Conservation (phyloP, 805 yeast genomes). For the Saccharomyces mikatae region DNA sequence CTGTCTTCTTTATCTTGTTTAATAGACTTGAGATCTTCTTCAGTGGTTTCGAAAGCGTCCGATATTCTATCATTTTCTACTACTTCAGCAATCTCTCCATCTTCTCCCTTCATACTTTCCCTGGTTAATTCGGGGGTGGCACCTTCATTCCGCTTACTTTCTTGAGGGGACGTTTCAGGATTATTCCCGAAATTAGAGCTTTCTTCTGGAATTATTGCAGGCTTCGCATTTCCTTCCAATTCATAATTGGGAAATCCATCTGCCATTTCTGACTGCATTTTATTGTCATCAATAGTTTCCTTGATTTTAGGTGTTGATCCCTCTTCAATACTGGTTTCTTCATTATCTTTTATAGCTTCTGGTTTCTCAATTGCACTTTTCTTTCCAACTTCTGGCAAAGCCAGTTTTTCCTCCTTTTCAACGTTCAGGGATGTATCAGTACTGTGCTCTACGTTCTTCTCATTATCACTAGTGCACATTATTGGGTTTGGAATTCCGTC, state of each 20-base stretch:
- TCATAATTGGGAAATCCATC: not conserved
- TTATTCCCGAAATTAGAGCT: not conserved
- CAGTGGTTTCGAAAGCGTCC: not conserved
- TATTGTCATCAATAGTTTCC: not conserved
- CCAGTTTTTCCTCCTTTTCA: not conserved
- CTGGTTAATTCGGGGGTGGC: not conserved
- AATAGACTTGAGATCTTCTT: not conserved
- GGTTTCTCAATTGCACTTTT: not conserved
- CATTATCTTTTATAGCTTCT: not conserved
- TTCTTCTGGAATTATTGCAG: not conserved
- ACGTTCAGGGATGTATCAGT: not conserved
- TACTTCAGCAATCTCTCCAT: not conserved
- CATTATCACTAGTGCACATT: not conserved
- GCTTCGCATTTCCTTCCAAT: not conserved
- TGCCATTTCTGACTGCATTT: not conserved
- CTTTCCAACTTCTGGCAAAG: not conserved
- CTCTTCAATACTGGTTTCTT: not conserved
- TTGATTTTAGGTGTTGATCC: not conserved
- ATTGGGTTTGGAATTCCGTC: conserved; percentile 1
- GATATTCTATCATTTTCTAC: not conserved
- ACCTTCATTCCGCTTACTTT: not conserved
- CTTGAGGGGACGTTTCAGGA: not conserved
- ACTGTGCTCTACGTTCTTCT: not conserved
- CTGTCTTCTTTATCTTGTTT: not conserved
- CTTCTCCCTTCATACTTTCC: not conserved